Evolutionary conservation across 768 basidiomycete genomes (phyloP).

Genomic region (Amanita molliuscula): DNA sequence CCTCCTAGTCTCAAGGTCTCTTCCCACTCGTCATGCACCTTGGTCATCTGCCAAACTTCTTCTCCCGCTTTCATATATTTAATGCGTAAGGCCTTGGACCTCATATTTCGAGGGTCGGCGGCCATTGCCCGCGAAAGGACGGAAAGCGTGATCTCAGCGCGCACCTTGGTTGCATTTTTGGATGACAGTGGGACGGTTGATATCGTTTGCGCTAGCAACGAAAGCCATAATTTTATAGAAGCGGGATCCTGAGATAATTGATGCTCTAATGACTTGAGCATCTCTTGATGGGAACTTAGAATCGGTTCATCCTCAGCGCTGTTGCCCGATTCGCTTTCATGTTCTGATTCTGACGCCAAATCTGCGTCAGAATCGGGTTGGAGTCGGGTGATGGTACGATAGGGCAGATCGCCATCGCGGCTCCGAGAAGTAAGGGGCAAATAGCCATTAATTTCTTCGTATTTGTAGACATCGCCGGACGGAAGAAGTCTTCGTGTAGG

Average conservation of each 20-base stretch:
- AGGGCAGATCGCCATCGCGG: constrained; percentile 24
- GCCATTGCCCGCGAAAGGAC: constrained; percentile 55
- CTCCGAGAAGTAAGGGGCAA: constrained; percentile 39
- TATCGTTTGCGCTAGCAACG: constrained; percentile 51
- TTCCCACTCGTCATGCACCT: constrained; percentile 60
- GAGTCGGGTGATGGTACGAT: constrained; percentile 36
- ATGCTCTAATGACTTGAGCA: constrained; percentile 49
- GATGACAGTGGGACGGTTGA: constrained; percentile 50
- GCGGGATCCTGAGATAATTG: constrained; percentile 39
- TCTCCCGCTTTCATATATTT: constrained; percentile 65
- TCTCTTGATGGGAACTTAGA: constrained; percentile 49
- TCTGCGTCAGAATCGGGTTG: constrained; percentile 21
- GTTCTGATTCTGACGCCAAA: constrained; percentile 20
- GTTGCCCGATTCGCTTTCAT: constrained; percentile 23
- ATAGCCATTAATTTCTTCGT: constrained; percentile 60
- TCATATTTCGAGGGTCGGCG: constrained; percentile 39
- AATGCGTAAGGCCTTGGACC: constrained; percentile 42
- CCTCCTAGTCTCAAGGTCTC: constrained; percentile 43
- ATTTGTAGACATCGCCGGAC: constrained; percentile 29
- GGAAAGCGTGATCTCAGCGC: constrained; percentile 62
- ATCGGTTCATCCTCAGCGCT: constrained; percentile 17
- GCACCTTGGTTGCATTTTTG: constrained; percentile 58
- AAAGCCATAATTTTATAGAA: constrained; percentile 49
- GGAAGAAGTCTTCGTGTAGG: constrained; percentile 39
- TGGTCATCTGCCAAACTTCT: constrained; percentile 53